phyloP scores from a whole-genome alignment of 164 flowering plant species.

The Saururus chinensis region DNA sequence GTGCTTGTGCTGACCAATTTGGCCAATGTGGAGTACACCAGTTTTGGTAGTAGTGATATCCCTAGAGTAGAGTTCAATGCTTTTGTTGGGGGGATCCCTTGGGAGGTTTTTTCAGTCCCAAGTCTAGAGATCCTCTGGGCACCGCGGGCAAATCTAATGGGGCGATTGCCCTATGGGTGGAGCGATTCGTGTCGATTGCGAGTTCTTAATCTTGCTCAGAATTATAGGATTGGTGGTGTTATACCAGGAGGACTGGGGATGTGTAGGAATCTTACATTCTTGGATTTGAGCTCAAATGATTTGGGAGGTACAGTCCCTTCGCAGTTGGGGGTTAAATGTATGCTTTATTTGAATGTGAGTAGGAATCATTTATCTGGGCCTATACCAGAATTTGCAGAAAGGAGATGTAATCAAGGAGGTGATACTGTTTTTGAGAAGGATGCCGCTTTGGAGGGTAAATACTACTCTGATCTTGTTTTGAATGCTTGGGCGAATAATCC shows the following conservation, averaged over 20 bases:
- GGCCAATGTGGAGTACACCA: constrained; percentile 18
- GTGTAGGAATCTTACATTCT: constrained; percentile 40
- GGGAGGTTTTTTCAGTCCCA: constrained; percentile 31
- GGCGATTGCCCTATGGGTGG: constrained; percentile 42
- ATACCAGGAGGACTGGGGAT: constrained; percentile 33
- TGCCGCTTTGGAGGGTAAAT: constrained; percentile 15
- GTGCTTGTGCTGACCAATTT: constrained; percentile 44
- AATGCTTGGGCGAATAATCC: constrained; percentile 13
- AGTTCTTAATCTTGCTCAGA: constrained; percentile 50
- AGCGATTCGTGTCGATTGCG: constrained; percentile 26
- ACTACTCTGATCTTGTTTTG: constrained; percentile 12
- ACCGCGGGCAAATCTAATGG: constrained; percentile 57
- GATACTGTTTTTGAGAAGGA: constrained; percentile 10
- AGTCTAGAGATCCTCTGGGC: constrained; percentile 59
- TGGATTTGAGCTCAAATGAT: constrained; percentile 60
- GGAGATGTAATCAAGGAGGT: constrained; percentile 19
- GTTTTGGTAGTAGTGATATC: constrained; percentile 6
- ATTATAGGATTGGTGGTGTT: constrained; percentile 28
- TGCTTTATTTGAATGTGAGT: constrained; percentile 57
- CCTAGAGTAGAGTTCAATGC: constrained; percentile 51
- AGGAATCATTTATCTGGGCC: constrained; percentile 38
- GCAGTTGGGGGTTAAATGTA: constrained; percentile 42
- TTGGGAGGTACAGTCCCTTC: constrained; percentile 35
- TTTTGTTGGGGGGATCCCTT: constrained; percentile 44
- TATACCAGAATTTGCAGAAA: constrained; percentile 27